Evolutionary conservation across 2,329 filamentous ascomycete species (phyloP), one percentile per base, ranked within the genome.

Genomic region (Cladosporium velox): DNA sequence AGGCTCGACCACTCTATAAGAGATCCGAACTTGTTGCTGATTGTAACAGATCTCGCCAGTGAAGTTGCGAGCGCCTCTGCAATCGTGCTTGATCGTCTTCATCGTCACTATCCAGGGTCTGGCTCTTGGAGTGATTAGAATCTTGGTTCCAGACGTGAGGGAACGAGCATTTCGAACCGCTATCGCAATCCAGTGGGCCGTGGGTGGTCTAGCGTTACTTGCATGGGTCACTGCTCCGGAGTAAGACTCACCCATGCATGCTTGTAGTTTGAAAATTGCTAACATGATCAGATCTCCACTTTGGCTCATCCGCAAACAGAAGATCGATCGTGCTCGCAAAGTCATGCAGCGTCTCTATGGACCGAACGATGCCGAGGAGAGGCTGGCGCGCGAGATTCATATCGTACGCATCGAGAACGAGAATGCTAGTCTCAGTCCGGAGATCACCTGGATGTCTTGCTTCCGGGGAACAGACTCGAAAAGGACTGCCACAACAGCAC

Each of bases 331-430:
- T 3, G 51, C 51, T 54, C 51, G 51, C 12, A 54, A 32, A 32
- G 51, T 54, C 15, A 30, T 54, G 51, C 51, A 54, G 51, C 51
- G 28, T 54, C 51, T 54, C 7, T 54, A 54, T n/a, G 51, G 51
- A 54, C 51, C 51, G 3, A 30, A 54, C 8, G 30, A 54, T 54
- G 15, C 28, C 26, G 28, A 54, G 8, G 51, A 54, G 2, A 54
- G 51, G 18, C 28, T 54, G 24, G 28, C 51, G 7, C 51, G 51
- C 28, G 51, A 54, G 15, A 34, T 54, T 4, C 51, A 54, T 3
- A 32, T 32, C 51, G 8, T 54, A 11, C 12, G 51, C 14, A n/a
- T 34, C 51, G 51, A 54, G 28, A 54, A 54, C 18, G 51, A 54
- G 7, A 30, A 54, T n/a, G 51, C 51, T 2, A 54, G 51, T 54